A percentile compares a stretch with the other conserved stretches of the same genome.
Conservation (phyloP, 768 basidiomycete species). For the Agrocybe pediades region DNA sequence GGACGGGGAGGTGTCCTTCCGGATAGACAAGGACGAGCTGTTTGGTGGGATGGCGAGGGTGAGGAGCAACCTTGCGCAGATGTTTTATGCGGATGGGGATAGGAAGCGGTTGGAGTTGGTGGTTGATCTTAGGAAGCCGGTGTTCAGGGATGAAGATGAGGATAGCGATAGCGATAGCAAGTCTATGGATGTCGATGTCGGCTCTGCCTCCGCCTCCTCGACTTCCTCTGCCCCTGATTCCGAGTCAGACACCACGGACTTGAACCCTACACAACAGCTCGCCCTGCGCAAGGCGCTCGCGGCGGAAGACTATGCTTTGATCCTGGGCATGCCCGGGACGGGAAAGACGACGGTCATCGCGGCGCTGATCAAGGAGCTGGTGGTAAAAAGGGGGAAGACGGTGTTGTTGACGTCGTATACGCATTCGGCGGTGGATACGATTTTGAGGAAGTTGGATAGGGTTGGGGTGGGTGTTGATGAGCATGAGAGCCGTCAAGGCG, state of each 20-base stretch:
- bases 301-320: conserved; percentile 87
- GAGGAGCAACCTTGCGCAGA: conserved; percentile 84
- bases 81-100: conserved; percentile 85
- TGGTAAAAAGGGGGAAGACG: conserved; percentile 72
- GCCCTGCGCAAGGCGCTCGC: conserved; percentile 76
- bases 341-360: conserved; percentile 97
- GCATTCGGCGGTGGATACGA: conserved; percentile 98
- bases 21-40: conserved; percentile 94
- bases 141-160: conserved; percentile 42
- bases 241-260: conserved; percentile 13
- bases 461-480: background rate
- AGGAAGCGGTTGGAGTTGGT: conserved; percentile 66
- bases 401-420: conserved; percentile 93
- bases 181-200: background rate
- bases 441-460: conserved; percentile 73
- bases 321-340: conserved; percentile 98
- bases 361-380: conserved; percentile 79
- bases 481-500: conserved; percentile 9
- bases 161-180: background rate
- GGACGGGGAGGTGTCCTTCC: conserved; percentile 52
- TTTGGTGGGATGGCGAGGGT: conserved; percentile 85
- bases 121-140: conserved; percentile 77
- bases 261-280: conserved; percentile 73
- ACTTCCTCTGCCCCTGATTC: background rate
- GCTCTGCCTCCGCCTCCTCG: no score